phyloP scores from a whole-genome alignment of 164 flowering plant genomes.

The Annona squamosa region DNA sequence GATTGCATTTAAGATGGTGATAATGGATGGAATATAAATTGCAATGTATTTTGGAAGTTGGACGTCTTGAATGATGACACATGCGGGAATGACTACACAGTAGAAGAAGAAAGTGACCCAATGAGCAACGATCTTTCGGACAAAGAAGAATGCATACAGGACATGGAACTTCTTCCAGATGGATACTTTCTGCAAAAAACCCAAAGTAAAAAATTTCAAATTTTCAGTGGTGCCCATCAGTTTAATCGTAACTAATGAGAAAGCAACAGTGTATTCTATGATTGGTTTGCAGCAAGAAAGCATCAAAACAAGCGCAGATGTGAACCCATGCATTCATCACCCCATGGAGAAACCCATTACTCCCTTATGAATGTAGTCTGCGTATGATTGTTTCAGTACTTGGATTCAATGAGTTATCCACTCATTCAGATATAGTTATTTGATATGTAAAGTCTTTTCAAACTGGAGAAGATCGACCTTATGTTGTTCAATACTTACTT shows the following conservation, averaged over 20 bases:
- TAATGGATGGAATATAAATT: slow-evolving; percentile 53
- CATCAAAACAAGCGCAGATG: too few species aligned
- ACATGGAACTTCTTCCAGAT: slow-evolving; percentile 59
- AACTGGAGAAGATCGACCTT: too few species aligned
- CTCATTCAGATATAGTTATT: too few species aligned
- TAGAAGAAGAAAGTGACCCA: slow-evolving; percentile 69
- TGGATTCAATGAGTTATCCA: too few species aligned
- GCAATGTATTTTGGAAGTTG: slow-evolving; percentile 42
- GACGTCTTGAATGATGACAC: slow-evolving; percentile 51
- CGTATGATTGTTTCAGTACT: too few species aligned
- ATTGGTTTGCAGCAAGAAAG: too few species aligned
- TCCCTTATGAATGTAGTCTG: too few species aligned
- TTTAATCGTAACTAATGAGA: not conserved
- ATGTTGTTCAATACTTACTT: too few species aligned
- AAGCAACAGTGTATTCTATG: not conserved
- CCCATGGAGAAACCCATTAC: too few species aligned
- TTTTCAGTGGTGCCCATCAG: not conserved
- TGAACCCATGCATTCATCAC: too few species aligned
- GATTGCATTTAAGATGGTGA: slow-evolving; percentile 57
- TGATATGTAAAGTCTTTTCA: too few species aligned
- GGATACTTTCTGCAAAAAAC: slow-evolving; percentile 52
- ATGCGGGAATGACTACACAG: slow-evolving; percentile 52
- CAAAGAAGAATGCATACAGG: slow-evolving; percentile 64
- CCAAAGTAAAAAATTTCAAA: not conserved
- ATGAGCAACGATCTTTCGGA: slow-evolving; percentile 67